A percentile compares a stretch with the other conserved stretches of the same genome.
phyloP scores from a whole-genome alignment of 768 basidiomycete genomes.

The Boletus subparvulus region DNA sequence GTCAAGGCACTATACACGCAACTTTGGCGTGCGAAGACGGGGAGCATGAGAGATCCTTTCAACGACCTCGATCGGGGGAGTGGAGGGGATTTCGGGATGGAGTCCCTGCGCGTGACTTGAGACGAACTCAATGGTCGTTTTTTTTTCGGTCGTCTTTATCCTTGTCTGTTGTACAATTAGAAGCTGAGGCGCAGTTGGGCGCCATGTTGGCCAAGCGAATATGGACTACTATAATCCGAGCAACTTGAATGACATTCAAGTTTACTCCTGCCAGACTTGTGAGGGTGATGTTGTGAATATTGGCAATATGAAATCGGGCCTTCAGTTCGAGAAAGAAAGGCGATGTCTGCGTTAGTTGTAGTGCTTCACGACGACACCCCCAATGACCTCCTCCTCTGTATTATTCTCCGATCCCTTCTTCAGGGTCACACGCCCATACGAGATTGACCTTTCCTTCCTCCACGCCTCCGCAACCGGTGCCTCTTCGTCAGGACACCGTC shows the following conservation, averaged over 20 bases:
- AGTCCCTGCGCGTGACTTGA: conserved; percentile 26
- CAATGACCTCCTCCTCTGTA: conserved; percentile 53
- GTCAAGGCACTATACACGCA: conserved; percentile 75
- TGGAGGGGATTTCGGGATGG: conserved; percentile 46
- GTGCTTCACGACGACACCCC: conserved; percentile 54
- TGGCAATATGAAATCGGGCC: too few relatives aligned
- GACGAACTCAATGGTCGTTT: neutral
- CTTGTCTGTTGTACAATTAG: neutral
- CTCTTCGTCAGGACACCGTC: conserved; percentile 36
- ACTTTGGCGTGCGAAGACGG: conserved; percentile 76
- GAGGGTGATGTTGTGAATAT: neutral
- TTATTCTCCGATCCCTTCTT: conserved; percentile 38
- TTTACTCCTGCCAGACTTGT: neutral
- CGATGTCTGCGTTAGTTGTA: conserved; percentile 35
- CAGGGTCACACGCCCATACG: conserved; percentile 49
- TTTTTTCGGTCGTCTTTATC: neutral
- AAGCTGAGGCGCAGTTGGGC: neutral
- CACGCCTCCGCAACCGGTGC: conserved; percentile 51
- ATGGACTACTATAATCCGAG: neutral
- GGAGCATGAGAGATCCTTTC: conserved; percentile 83
- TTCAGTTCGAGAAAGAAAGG: neutral
- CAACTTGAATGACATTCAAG: neutral
- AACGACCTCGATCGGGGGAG: conserved; percentile 46
- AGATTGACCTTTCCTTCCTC: conserved; percentile 46
- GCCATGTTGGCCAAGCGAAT: neutral